phyloP scores from a whole-genome alignment of 768 basidiomycete species.

The Psilocybe azurescens region DNA sequence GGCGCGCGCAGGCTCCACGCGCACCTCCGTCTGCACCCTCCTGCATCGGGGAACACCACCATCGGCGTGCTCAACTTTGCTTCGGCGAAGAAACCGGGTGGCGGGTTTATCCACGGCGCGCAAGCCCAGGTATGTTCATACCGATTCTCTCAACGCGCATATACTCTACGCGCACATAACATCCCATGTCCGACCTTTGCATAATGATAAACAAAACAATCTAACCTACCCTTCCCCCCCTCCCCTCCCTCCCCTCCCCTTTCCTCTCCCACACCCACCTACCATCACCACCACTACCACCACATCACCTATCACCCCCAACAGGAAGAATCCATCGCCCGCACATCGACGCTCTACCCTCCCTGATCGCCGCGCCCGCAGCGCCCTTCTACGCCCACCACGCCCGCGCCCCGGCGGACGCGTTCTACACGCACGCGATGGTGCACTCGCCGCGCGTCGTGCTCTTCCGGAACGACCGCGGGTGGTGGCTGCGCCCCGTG shows the following conservation, averaged over 20 bases:
- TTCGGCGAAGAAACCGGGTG: slow-evolving; percentile 75
- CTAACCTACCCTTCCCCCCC: too few relatives aligned
- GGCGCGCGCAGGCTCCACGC: slow-evolving; percentile 26
- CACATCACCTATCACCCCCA: too few relatives aligned
- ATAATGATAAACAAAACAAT: too few relatives aligned
- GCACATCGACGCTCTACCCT: slow-evolving; percentile 73
- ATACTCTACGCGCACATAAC: too few relatives aligned
- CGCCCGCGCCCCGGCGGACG: slow-evolving; percentile 47
- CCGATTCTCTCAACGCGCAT: too few relatives aligned
- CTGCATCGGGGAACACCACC: slow-evolving; percentile 4
- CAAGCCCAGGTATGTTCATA: slow-evolving; percentile 57
- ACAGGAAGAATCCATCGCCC: slow-evolving; percentile 73
- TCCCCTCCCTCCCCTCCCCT: not conserved
- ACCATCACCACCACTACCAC: too few relatives aligned
- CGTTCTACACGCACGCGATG: slow-evolving; percentile 80
- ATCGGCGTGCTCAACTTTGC: slow-evolving; percentile 77
- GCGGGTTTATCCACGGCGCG: slow-evolving; percentile 76
- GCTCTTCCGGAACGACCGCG: slow-evolving; percentile 65
- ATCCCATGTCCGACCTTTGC: too few relatives aligned
- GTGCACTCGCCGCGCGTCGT: slow-evolving; percentile 68
- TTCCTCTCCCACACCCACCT: too few relatives aligned
- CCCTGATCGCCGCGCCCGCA: slow-evolving; percentile 58
- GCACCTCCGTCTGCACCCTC: not conserved
- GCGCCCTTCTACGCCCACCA: slow-evolving; percentile 68
- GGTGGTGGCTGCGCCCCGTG: slow-evolving; percentile 57